Evolutionary conservation across 192 early-diverging fungal genomes (phyloP).

Genomic region (Coemansia sp.): DNA sequence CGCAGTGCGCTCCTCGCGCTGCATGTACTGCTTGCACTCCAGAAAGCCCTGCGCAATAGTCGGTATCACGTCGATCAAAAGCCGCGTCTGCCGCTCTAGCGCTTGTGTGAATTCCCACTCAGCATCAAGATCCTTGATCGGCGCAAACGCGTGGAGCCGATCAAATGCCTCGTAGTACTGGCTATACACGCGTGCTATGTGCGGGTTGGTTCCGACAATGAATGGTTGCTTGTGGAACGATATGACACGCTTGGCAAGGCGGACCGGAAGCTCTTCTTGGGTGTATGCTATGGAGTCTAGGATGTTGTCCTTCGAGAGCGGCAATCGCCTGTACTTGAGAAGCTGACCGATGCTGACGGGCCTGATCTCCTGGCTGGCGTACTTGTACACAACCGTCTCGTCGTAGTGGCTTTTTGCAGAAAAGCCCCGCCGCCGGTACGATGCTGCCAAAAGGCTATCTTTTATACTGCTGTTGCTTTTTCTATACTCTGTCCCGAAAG

Average conservation of each 20-base stretch:
- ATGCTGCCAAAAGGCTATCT: neutral
- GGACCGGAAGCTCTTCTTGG: slow-evolving; percentile 82
- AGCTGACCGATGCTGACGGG: slow-evolving; percentile 81
- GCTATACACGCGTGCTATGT: slow-evolving; percentile 81
- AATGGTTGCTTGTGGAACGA: slow-evolving; percentile 90
- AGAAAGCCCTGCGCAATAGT: slow-evolving; percentile 88
- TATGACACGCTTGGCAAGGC: slow-evolving; percentile 82
- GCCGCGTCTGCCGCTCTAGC: slow-evolving; percentile 71
- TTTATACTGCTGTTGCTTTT: neutral
- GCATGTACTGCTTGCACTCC: slow-evolving; percentile 91
- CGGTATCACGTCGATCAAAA: slow-evolving; percentile 87
- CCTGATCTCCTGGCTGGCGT: slow-evolving; percentile 47
- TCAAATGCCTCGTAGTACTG: slow-evolving; percentile 82
- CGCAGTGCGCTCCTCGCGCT: slow-evolving; percentile 60
- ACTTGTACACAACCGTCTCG: slow-evolving; percentile 54
- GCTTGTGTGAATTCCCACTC: slow-evolving; percentile 70
- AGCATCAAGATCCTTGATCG: slow-evolving; percentile 58
- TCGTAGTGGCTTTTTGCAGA: slow-evolving; percentile 46
- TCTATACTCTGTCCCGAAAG: neutral
- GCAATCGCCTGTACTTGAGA: slow-evolving; percentile 71
- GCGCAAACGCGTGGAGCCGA: slow-evolving; percentile 66
- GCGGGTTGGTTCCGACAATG: slow-evolving; percentile 96
- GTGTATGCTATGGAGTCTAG: slow-evolving; percentile 67
- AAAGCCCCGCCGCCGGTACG: slow-evolving; percentile 9
- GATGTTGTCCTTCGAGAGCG: slow-evolving; percentile 56